Base-by-base conservation (phyloP, 805 yeast species). In the Teunomyces aglyptinius region DNA sequence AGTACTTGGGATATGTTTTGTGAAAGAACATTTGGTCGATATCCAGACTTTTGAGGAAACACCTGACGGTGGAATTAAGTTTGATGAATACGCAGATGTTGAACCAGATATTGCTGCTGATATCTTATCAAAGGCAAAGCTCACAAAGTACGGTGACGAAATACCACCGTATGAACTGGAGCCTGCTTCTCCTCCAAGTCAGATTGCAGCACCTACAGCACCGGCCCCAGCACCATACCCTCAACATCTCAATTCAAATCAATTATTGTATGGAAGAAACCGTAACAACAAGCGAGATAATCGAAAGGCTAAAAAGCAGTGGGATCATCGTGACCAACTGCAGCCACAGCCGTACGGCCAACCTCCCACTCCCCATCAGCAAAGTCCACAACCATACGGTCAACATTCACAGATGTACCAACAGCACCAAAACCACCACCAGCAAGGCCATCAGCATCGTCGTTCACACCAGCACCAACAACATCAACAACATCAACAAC, bases 11-110 rank as follows among this genome's bases (percentile, higher is more conserved):
- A 86, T 86, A 1, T 78, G 89, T 34, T 70, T 86, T 6, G 75
- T 89, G 15, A 81, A 81, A 49, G 76, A 75, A 31, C 63, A 70
- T n/a, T 71, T 71, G 38, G 76, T 89, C 18, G 89, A 87, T 57
- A 68, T 88, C 11, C 91, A 85, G 62, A 77, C 86, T 1, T 91
- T 86, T 61, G 86, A 86, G 57, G 76, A 74, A 34, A 77, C 85
- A 1, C 65, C 79, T 0, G 85, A 82, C 56, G 91, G 90, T 6
- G 87, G 87, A 12, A 80, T 88, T 7, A 82, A 82, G 53, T 91
- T 86, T 62, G 96, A 89, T 57, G 96, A 90, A 59, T 90, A 89
- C 58, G 76, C 85, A 3, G 78, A 80, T 40, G 73, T 89, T n/a
- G 81, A 83, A 3, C 68, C 82, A 7, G 80, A 80, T 32, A 85